phyloP scores from a whole-genome alignment of 2,329 filamentous ascomycete species.

The Stromatinia cepivora region DNA sequence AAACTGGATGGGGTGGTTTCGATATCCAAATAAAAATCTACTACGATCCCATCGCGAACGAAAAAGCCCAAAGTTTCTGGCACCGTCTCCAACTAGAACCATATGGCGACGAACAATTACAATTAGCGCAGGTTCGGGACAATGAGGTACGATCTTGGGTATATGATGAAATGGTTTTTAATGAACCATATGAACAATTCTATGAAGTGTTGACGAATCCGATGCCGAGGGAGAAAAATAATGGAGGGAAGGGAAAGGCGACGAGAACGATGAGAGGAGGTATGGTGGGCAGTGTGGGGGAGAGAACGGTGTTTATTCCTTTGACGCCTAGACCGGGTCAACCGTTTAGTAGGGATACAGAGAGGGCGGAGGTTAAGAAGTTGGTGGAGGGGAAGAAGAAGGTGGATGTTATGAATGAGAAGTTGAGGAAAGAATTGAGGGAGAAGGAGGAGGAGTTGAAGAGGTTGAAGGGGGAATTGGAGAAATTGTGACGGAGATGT shows the following conservation, averaged over 20 bases:
- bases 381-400: constrained; percentile 63
- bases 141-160: constrained; percentile 73
- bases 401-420: constrained; percentile 50
- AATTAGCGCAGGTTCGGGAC: constrained; percentile 56
- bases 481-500: neutral
- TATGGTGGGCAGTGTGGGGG: constrained; percentile 48
- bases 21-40: constrained; percentile 94
- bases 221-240: constrained; percentile 47
- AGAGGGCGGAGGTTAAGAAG: constrained; percentile 61
- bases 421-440: constrained; percentile 31
- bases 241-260: constrained; percentile 59
- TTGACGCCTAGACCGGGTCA: constrained; percentile 64
- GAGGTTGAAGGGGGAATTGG: constrained; percentile 28
- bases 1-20: constrained; percentile 98
- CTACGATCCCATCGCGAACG: constrained; percentile 81
- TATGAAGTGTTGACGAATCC: constrained; percentile 81
- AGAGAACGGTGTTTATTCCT: constrained; percentile 75
- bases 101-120: constrained; percentile 76
- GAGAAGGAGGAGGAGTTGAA: constrained; percentile 35
- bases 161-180: constrained; percentile 95
- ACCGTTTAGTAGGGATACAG: constrained; percentile 72
- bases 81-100: constrained; percentile 90
- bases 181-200: constrained; percentile 91
- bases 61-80: constrained; percentile 95
- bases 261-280: constrained; percentile 47